Conservation (phyloP, 177 flowering plant genomes). For the Vitis hybrid region DNA sequence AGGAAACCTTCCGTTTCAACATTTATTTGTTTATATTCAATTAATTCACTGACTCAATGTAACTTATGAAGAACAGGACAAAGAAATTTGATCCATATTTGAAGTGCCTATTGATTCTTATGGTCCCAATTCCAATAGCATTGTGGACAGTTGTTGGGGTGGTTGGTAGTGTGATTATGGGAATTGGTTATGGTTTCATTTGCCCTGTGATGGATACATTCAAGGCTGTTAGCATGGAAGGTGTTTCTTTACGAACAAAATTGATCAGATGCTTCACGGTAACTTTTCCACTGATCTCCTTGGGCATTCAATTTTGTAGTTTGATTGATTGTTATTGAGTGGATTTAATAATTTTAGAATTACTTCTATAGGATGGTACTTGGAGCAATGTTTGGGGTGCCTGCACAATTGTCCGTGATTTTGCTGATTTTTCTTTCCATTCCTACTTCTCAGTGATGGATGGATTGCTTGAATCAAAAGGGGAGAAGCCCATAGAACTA, state of each 20-base stretch:
- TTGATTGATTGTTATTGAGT: not conserved
- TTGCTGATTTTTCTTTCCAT: slow-evolving; percentile 21
- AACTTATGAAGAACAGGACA: slow-evolving; percentile 8
- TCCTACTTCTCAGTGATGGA: slow-evolving; percentile 23
- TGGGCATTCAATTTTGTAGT: not conserved
- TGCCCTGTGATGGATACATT: slow-evolving; percentile 22
- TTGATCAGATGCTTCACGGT: slow-evolving; percentile 15
- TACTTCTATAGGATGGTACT: slow-evolving; percentile 13
- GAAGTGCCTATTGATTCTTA: slow-evolving; percentile 11
- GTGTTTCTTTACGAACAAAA: slow-evolving; percentile 1
- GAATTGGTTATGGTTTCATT: slow-evolving; percentile 12
- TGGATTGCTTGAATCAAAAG: slow-evolving; percentile 12
- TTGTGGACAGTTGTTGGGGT: slow-evolving; percentile 17
- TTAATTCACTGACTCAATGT: not conserved
- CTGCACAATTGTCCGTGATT: slow-evolving; percentile 19
- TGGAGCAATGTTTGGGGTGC: slow-evolving; percentile 16
- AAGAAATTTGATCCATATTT: slow-evolving; percentile 15
- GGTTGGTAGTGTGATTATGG: slow-evolving; percentile 11
- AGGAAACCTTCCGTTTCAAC: no score
- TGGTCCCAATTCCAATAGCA: slow-evolving; percentile 14
- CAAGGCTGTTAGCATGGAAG: slow-evolving; percentile 14
- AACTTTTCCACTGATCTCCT: not conserved
- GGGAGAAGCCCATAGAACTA: slow-evolving; percentile 14
- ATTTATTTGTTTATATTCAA: not conserved
- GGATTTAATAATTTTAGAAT: not conserved